phyloP scores from a whole-genome alignment of 2,329 filamentous ascomycete species.

The Pseudogymnoascus sp. region DNA sequence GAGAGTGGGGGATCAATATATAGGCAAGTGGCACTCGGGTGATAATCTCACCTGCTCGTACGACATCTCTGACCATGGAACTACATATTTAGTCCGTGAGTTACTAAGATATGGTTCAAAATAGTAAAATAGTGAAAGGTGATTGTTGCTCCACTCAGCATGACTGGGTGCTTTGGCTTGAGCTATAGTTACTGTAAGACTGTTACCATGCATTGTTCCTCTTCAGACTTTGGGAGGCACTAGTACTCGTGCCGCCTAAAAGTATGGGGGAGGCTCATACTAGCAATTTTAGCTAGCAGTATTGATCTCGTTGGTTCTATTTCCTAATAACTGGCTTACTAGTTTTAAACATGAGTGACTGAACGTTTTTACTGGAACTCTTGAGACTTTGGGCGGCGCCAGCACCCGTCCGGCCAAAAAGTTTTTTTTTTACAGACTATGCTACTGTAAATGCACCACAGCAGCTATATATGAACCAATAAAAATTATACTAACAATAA shows the following conservation, averaged over 20 bases:
- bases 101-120: not conserved
- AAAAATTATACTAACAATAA: not conserved
- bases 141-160: not conserved
- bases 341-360: too few relatives aligned
- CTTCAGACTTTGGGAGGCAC: too few relatives aligned
- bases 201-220: too few relatives aligned
- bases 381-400: too few relatives aligned
- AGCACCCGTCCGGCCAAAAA: too few relatives aligned
- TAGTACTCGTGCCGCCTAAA: too few relatives aligned
- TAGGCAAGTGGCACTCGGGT: not conserved
- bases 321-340: too few relatives aligned
- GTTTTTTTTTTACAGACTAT: too few relatives aligned
- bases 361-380: too few relatives aligned
- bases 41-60: not conserved
- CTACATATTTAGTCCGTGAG: not conserved
- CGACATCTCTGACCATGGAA: not conserved
- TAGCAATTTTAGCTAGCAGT: not conserved
- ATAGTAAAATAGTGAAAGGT: not conserved
- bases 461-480: not conserved
- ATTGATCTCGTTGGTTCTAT: not conserved
- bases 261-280: not conserved
- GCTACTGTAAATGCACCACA: not conserved
- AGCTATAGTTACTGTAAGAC: too few relatives aligned
- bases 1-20: not conserved
- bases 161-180: too few relatives aligned